Evolutionary conservation across 768 basidiomycete species (phyloP).

Genomic region (Erythrobasidium yunnanense): DNA sequence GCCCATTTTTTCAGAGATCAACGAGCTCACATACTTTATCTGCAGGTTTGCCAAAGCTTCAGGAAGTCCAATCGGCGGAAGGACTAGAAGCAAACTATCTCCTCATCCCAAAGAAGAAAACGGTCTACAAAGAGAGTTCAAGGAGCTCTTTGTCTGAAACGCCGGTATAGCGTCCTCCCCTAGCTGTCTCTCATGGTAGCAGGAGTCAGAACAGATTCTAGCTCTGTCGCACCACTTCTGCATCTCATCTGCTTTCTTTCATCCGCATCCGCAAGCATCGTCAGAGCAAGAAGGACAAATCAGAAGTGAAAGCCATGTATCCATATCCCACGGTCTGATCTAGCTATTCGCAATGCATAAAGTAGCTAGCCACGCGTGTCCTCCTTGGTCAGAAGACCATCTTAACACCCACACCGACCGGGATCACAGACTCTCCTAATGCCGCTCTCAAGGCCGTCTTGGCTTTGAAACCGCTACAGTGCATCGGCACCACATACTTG

Average conservation of each 20-base stretch:
- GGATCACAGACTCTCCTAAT: conserved; percentile 65
- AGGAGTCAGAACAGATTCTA: no score
- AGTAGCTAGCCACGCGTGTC: not conserved
- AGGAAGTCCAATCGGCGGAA: not conserved
- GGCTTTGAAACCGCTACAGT: conserved; percentile 68
- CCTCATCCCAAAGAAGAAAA: conserved; percentile 3
- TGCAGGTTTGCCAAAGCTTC: not conserved
- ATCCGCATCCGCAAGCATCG: no score
- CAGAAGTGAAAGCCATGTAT: no score
- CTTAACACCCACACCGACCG: conserved; percentile 62
- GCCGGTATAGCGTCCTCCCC: no score
- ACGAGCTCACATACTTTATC: not conserved
- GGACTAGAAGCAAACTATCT: conserved; percentile 7
- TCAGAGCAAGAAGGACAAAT: no score
- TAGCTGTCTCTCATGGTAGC: no score
- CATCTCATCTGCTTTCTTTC: not conserved
- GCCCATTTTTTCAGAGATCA: not conserved
- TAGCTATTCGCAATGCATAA: not conserved
- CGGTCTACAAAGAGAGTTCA: conserved; percentile 19
- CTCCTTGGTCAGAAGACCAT: conserved; percentile 46
- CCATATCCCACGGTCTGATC: not conserved
- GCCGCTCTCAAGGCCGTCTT: conserved; percentile 60
- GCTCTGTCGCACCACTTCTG: not conserved
- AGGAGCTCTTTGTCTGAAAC: conserved; percentile 19
- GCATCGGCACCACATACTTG: conserved; percentile 66